Conservation (phyloP, 345 rosid species). For the Rhodomyrtus tomentosa region DNA sequence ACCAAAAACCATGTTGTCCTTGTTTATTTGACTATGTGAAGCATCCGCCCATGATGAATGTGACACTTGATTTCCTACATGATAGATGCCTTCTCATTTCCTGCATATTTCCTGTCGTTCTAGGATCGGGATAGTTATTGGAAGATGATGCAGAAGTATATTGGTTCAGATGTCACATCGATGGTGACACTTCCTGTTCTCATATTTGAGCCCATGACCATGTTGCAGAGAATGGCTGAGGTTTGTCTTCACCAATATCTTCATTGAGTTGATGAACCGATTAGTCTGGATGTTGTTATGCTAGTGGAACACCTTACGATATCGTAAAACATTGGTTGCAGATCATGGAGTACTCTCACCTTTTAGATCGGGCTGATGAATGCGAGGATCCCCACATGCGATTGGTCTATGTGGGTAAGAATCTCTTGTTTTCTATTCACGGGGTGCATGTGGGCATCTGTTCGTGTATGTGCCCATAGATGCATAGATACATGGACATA, state of each 20-base stretch:
- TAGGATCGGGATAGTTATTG: slow-evolving; percentile 84
- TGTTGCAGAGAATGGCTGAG: slow-evolving; percentile 95
- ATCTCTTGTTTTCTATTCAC: slow-evolving; percentile 13
- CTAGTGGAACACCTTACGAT: neutral
- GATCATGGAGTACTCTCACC: slow-evolving; percentile 78
- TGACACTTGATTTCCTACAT: neutral
- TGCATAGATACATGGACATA: neutral
- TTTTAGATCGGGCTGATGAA: slow-evolving; percentile 78
- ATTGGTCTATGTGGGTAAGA: slow-evolving; percentile 69
- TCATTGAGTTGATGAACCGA: neutral
- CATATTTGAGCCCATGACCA: slow-evolving; percentile 89
- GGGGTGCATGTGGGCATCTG: neutral
- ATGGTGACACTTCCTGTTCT: slow-evolving; percentile 95
- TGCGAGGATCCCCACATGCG: slow-evolving; percentile 85
- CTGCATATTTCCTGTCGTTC: neutral
- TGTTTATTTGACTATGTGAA: neutral
- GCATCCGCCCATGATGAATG: neutral
- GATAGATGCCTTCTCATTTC: neutral
- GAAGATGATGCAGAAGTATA: slow-evolving; percentile 90
- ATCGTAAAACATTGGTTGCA: slow-evolving; percentile 6
- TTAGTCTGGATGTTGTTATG: neutral
- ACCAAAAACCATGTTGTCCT: neutral
- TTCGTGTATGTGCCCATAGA: neutral
- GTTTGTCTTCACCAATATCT: slow-evolving; percentile 16
- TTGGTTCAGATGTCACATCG: slow-evolving; percentile 81